Base-by-base conservation (phyloP, 305 asterid species). In the Fraxinus xanthoxyloides region DNA sequence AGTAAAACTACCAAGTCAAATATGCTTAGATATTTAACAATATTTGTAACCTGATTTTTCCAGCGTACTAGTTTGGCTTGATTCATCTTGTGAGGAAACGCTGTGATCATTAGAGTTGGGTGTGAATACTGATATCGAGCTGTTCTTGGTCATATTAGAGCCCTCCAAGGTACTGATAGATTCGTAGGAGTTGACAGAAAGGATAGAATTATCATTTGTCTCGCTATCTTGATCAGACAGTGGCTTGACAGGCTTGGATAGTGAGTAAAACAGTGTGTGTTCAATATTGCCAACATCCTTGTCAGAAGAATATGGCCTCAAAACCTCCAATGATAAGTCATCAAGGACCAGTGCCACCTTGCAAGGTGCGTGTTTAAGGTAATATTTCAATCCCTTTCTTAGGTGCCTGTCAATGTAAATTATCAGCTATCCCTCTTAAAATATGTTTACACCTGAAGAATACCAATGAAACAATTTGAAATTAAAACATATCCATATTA, bases 351-450 rank as follows among this genome's bases (percentile, higher is more conserved):
- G 54, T 51, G 92, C 96, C 51, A 91, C 86, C 89, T 93, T 93
- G 90, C 93, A 87, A 43, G 96, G 90, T 78, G 89, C 82, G 72
- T 92, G 88, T 77, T 89, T 88, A 46, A 90, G 93, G 89, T 88
- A 93, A 83, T 79, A 90, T 77, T 84, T 85, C 76, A 88, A 19
- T 77, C 92, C 98, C 91, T 86, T 91, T 75, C 88, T 84, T 30
- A 90, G 87, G 84, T 86, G 87, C 92, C 98, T 92, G 96, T 65
- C 74, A 85, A 61, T 28, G 32, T 43, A 82, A 82, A 80, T 51
- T 28, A 51, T 69, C 84, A 79, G 54, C 72, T 67, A 32, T 36
- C 72, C 17, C 72, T 34, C 13, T 17, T 9, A 81, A 48, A 61
- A 23, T 63, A 63, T 63, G 72, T 23, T 24, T 10, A 34, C 38